Base-by-base conservation (phyloP, 1,284 basidiomycete genomes). In the Trichosporon coremiiforme region DNA sequence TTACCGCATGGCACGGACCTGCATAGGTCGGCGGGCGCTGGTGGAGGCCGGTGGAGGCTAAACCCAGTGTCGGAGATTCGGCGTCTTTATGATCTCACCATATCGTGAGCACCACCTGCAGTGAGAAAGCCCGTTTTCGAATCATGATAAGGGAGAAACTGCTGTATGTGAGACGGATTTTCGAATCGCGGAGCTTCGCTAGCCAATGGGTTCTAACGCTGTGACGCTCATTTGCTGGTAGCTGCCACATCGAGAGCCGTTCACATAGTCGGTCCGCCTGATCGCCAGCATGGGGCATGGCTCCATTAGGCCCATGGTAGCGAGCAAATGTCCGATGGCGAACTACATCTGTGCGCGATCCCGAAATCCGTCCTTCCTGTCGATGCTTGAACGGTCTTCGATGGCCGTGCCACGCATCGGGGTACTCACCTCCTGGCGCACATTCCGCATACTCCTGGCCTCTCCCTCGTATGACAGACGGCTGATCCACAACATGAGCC, bases 241-340 rank as follows among this genome's bases (percentile, higher is more conserved):
- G 15, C 3, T n/a, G 15, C 8, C 13, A n/a, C 57, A 33, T n/a
- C 6, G 29, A n/a, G 57, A 0, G 8, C 31, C 29, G 57, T 2
- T 20, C 4, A 9, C 7, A 60, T 17, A 60, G 57, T 60, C 12
- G 57, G 15, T 60, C 57, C 57, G 57, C 57, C 31, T 60, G 29
- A 33, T 60, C 29, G 29, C 57, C 57, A 35, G 29, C 57, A 4
- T 33, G 29, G 31, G 31, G 31, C 31, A 33, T 29, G 22, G 53
- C 53, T 55, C 53, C 53, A 15, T 55, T 55, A 55, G 53, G 53
- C 53, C 22, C 53, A 55, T 13, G 53, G 53, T 55, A 60, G 57
- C 57, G 57, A 60, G 57, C 57, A 60, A 60, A 60, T 60, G 57
- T 60, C 57, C 57, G 57, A 60, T 60, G 57, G 29, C 57, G 31